Percentiles rank a stretch among this genome's conserved stretches.
phyloP scores from a whole-genome alignment of 2,329 filamentous ascomycete species.

The Talaromyces sp. region DNA sequence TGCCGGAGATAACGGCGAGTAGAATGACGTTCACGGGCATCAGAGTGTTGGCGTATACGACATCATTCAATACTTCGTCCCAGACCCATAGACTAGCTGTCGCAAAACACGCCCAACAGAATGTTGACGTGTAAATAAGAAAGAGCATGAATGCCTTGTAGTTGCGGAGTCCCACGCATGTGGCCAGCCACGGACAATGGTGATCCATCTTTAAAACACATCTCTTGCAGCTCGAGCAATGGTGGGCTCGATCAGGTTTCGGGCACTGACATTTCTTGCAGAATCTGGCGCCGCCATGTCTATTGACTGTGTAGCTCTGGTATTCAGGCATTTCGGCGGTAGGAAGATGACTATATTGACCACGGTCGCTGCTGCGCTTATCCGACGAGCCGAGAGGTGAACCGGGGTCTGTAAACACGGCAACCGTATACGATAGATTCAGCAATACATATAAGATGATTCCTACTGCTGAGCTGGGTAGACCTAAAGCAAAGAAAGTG shows the following conservation, averaged over 20 bases:
- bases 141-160: conserved; percentile 96
- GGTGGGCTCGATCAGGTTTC: conserved; percentile 93
- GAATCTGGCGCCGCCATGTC: conserved; percentile 78
- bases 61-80: conserved; percentile 70
- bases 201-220: conserved; percentile 99
- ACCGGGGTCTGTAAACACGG: conserved; percentile 89
- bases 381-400: conserved; percentile 47
- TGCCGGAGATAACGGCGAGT: conserved; percentile 78
- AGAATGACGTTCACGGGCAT: conserved; percentile 90
- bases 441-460: conserved; percentile 71
- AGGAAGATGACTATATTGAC: conserved; percentile 72
- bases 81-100: conserved; percentile 79
- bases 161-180: conserved; percentile 88
- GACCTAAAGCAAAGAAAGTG: conserved; percentile 25
- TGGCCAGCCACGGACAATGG: conserved; percentile 96
- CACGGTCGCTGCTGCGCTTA: conserved; percentile 27
- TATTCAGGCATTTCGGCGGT: conserved; percentile 62
- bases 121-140: conserved; percentile 80
- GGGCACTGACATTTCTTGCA: conserved; percentile 96
- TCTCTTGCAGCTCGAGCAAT: conserved; percentile 89
- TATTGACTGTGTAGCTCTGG: conserved; percentile 86
- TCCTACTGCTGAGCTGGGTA: conserved; percentile 58
- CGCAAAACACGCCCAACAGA: conserved; percentile 78
- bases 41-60: conserved; percentile 68
- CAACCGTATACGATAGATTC: conserved; percentile 85